phyloP scores from a whole-genome alignment of 768 basidiomycete genomes.

The Mrakia hoshinonis region DNA sequence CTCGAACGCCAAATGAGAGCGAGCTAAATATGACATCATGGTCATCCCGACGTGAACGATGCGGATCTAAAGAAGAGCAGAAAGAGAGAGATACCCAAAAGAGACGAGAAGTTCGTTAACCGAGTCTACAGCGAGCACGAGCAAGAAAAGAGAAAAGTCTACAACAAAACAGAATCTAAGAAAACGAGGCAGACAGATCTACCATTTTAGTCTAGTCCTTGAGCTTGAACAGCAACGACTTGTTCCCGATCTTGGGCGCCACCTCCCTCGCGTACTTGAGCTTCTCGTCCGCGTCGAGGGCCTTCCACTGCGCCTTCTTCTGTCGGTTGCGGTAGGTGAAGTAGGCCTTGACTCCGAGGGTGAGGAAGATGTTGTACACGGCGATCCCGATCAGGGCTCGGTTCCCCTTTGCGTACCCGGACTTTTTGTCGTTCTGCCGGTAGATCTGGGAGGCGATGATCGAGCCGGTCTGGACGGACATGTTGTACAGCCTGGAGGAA shows the following conservation, averaged over 20 bases:
- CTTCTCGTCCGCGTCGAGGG: neutral
- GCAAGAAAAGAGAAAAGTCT: no score
- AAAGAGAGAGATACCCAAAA: no score
- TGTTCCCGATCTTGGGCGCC: neutral
- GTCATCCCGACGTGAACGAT: no score
- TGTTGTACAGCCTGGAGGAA: slow-evolving; percentile 21
- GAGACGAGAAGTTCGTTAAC: no score
- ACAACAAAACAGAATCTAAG: no score
- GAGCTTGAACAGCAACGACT: slow-evolving; percentile 3
- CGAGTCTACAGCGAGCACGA: no score
- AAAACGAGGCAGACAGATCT: no score
- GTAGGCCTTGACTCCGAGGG: slow-evolving; percentile 1
- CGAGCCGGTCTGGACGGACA: slow-evolving; percentile 4
- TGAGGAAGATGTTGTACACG: slow-evolving; percentile 2
- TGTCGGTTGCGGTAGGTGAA: slow-evolving; percentile 10
- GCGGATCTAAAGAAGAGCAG: no score
- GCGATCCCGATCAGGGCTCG: neutral
- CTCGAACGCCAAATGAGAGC: no score
- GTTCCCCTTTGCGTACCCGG: slow-evolving; percentile 1
- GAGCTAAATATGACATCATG: no score
- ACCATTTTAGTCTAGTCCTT: slow-evolving; percentile 9
- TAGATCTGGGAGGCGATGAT: slow-evolving; percentile 44
- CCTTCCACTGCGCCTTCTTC: slow-evolving; percentile 5
- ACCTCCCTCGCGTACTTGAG: neutral
- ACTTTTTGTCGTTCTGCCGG: slow-evolving; percentile 44